Evolutionary conservation across 306 rosid genomes (phyloP).

Genomic region (Ammopiptanthus mongolicus): DNA sequence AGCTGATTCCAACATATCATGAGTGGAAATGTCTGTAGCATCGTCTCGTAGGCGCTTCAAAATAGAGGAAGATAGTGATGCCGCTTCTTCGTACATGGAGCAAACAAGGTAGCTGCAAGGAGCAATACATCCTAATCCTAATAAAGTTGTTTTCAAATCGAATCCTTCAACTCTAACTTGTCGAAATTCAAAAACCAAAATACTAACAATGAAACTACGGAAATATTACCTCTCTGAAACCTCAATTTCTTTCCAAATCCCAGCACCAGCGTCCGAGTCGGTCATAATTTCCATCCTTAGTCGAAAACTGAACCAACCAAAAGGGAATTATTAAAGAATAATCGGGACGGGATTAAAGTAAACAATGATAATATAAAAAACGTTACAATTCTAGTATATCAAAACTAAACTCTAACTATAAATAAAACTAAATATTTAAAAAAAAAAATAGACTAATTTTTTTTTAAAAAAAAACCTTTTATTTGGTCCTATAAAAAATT

Average conservation of each 20-base stretch:
- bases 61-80: conserved; percentile 54
- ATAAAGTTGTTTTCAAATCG: not conserved
- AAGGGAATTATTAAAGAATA: too few species aligned
- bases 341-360: too few species aligned
- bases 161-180: too few species aligned
- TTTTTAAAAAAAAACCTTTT: too few species aligned
- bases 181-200: too few species aligned
- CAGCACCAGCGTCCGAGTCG: not conserved
- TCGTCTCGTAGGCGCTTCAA: conserved; percentile 35
- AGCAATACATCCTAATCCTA: not conserved
- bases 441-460: too few species aligned
- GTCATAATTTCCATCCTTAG: not conserved
- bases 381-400: too few species aligned
- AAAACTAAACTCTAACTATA: too few species aligned
- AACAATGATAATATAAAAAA: too few species aligned
- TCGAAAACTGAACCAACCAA: too few species aligned
- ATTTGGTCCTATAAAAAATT: too few species aligned
- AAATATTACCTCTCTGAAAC: not conserved
- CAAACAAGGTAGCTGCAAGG: conserved; percentile 72
- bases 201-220: not conserved
- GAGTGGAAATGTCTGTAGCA: not conserved
- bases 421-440: too few species aligned
- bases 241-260: not conserved
- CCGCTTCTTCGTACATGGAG: conserved; percentile 64
- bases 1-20: conserved; percentile 60